Base-by-base conservation (phyloP, 2,329 filamentous ascomycete species). In the Apiospora koreana region DNA sequence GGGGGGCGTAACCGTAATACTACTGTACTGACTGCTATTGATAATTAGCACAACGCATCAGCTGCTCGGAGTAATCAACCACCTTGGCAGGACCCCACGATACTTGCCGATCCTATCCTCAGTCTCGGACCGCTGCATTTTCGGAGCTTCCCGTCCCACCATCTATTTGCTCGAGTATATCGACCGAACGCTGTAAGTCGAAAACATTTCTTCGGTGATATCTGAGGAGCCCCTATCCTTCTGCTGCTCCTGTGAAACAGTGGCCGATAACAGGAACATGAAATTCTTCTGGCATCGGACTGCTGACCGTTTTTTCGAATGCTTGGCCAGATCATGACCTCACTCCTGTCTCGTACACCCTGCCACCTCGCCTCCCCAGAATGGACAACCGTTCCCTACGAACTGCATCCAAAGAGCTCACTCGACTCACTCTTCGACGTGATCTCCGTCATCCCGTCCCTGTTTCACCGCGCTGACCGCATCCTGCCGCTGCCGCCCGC, bases 91-190 rank as follows among this genome's bases (percentile, higher is more conserved):
- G 76, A 80, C 23, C 75, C 80, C 2, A 74, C 80, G 1, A 75
- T 79, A 21, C 78, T 83, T 45, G 74, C 75, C 68, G 80, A 81
- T 70, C 71, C 72, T 12, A 77, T 87, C 67, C 80, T 80, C 65
- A 80, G 80, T 31, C 76, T 81, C 23, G 86, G 87, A 0, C 85
- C 88, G 0, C 77, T 79, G 3, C 77, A 79, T 54, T 89, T 88
- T 71, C 80, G 80, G 46, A 78, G 78, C 0, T 89, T 89, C 68
- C 88, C 88, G 1, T 81, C 85, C 14, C 88, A 89, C 70, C 87
- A 89, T 74, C 89, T 87, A 75, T 89, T 89, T 69, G 83, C 84
- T 31, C 83, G 87, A 14, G 82, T 89, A 6, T 89, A 86, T 73
- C 84, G 88, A 31, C 86, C 85, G 18, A 83, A 80, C 65, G 85